Base-by-base conservation (phyloP, 768 basidiomycete species). In the Phaeotremella skinneri region DNA sequence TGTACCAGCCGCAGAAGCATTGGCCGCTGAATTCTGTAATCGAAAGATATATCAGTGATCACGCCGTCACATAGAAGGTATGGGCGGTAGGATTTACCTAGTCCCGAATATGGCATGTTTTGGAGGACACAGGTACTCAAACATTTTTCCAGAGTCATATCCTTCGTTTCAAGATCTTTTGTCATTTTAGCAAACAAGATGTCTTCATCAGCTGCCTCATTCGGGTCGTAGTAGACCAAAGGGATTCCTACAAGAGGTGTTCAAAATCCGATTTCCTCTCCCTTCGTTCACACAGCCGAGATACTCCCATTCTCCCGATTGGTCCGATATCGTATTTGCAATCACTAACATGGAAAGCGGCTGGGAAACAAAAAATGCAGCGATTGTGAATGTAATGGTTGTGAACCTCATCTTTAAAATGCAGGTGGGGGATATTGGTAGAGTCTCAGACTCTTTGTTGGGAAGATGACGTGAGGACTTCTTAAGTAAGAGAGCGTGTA, bases 221-320 rank as follows among this genome's bases (percentile, higher is more conserved):
- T 16, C 45, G 45, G 21, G n/a, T n/a, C n/a, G n/a, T n/a, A n/a
- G n/a, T n/a, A n/a, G n/a, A n/a, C n/a, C n/a, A n/a, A n/a, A n/a
- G n/a, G n/a, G n/a, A 16, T 4, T 14, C 49, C 20, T 30, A 50
- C 49, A 50, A 9, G 20, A 13, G 9, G 4, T 23, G 23, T 23
- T 50, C 27, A 50, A 11, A 11, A 50, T 50, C 9, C 49, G n/a
- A 20, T 50, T 14, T 16, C 49, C 49, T 25, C 29, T 20, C 49
- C 49, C 49, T 50, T 50, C 49, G 27, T 50, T 25, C 11, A 50
- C 9, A 50, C 49, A 50, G 4, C 49, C 49, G 4, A 50, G 20
- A 30, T 50, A 50, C 11, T 20, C 14, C 49, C 49, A 50, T 21
- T 27, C 49, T 17, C 34, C 34, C 7, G 17, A 37, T 7, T 37